Percentiles rank a stretch among this genome's conserved stretches.
Evolutionary conservation across 495 filamentous ascomycete species (phyloP).

Genomic region (Xanthoparmelia taractica): DNA sequence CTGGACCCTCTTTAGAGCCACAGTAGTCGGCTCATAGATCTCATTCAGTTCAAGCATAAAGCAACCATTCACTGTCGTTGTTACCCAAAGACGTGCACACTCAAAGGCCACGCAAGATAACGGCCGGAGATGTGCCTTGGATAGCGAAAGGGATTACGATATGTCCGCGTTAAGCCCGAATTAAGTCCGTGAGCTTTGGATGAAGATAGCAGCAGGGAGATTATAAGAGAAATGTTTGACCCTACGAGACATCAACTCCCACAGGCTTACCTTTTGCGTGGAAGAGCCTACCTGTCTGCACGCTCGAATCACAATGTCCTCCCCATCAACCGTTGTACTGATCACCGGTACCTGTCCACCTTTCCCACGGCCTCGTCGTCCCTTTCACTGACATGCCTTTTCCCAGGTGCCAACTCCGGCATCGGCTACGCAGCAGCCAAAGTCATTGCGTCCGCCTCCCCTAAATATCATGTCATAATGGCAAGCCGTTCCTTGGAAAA

Average conservation of each 20-base stretch:
- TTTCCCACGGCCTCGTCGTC: not conserved
- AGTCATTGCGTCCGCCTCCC: constrained; percentile 10
- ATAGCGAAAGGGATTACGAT: not conserved
- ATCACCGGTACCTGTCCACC: not conserved
- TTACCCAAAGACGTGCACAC: not conserved
- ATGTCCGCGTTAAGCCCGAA: not conserved
- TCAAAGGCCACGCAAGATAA: no score
- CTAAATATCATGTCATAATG: constrained; percentile 13
- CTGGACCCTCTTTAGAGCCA: not conserved
- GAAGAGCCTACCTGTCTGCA: not conserved
- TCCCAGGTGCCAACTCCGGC: constrained; percentile 11
- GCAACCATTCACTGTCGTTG: not conserved
- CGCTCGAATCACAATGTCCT: not conserved
- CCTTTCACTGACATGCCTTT: not conserved
- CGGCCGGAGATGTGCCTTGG: not conserved
- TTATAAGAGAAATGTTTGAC: not conserved
- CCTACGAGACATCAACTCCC: not conserved
- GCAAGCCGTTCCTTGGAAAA: constrained; percentile 7
- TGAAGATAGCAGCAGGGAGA: not conserved
- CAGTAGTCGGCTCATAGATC: not conserved
- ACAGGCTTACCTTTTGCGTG: not conserved
- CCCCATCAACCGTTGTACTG: not conserved
- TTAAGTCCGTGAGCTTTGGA: not conserved
- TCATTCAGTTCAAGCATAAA: not conserved
- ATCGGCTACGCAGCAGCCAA: constrained; percentile 17